Evolutionary conservation across 257 asterid species (phyloP), one percentile per base, ranked within the genome.

Genomic region (Petrea volubilis): DNA sequence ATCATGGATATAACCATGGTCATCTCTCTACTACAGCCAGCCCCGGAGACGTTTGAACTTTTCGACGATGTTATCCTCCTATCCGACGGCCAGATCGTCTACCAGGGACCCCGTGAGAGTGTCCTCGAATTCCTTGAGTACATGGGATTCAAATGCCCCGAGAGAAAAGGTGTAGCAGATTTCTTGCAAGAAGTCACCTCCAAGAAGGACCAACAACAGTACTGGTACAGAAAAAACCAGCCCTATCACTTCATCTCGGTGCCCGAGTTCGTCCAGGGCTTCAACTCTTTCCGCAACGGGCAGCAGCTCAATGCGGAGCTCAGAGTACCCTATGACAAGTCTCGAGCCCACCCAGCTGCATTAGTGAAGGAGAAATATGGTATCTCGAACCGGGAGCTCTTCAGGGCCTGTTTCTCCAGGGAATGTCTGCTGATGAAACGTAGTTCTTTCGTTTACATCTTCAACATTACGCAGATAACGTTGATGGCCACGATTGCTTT

Each of bases 131-230:
- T 89, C 74, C 89, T 92, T 8, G 82, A 84, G 18, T 58, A 41
- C 53, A 77, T 81, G 84, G 97, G 97, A 56, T 92, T 92, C 77
- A 88, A 59, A 72, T 92, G 97, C 64, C 98, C 98, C 0, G 95
- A 90, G 40, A 83, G 98, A 73, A 92, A 92, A 74, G 97, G 91
- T 7, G 76, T 81, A 49, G 97, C 97, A 4, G 97, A 92, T 61
- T 92, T 92, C 80, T 85, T 92, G 11, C 92, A 90, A 74, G 98
- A 92, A 76, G 97, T 92, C 50, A 90, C 95, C 15, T 92, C 98
- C 31, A 80, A 79, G 78, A 90, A 90, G 24, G 98, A 92, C 20
- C 98, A 90, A 84, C 78, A 84, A 61, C 98, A 90, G 23, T 84
- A 92, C 34, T 90, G 96, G 97, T 81, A 63, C 25, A 81, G 71